A percentile compares a stretch with the other conserved stretches of the same genome.
Conservation (phyloP, 2,329 filamentous ascomycete species). For the Plectosphaerella plurivora region DNA sequence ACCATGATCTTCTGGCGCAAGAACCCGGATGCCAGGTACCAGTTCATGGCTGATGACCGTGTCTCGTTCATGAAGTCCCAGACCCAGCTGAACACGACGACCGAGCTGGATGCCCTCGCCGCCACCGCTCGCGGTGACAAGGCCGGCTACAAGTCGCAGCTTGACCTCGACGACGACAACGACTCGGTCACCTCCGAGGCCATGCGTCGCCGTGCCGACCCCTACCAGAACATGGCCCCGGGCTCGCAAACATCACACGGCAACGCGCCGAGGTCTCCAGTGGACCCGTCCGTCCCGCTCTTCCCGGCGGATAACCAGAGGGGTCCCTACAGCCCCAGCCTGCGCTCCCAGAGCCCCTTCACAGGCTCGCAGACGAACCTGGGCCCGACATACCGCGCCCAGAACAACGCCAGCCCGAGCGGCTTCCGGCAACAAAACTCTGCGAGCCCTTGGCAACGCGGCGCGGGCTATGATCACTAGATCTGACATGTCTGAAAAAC, state of each 20-base stretch:
- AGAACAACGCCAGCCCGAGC: slow-evolving; percentile 27
- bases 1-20: slow-evolving; percentile 75
- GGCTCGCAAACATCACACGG: slow-evolving; percentile 19
- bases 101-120: slow-evolving; percentile 84
- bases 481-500: slow-evolving; percentile 1
- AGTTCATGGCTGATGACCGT: slow-evolving; percentile 93
- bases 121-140: slow-evolving; percentile 83
- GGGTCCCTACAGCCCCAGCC: slow-evolving; percentile 27
- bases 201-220: slow-evolving; percentile 28
- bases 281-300: slow-evolving; percentile 37
- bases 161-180: slow-evolving; percentile 36
- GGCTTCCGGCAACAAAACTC: slow-evolving; percentile 31
- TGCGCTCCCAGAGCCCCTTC: slow-evolving; percentile 29
- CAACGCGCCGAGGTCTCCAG: slow-evolving; percentile 28
- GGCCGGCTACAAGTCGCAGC: slow-evolving; percentile 30
- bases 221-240: slow-evolving; percentile 21
- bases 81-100: slow-evolving; percentile 69
- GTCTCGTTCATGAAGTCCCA: slow-evolving; percentile 98
- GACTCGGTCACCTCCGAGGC: slow-evolving; percentile 34
- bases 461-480: slow-evolving; percentile 36
- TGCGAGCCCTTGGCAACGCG: slow-evolving; percentile 40
- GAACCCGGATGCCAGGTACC: slow-evolving; percentile 90
- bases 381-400: slow-evolving; percentile 22
- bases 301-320: slow-evolving; percentile 32
- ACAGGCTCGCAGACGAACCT: slow-evolving; percentile 22